Conservation (phyloP, 1,284 basidiomycete species). For the Amylostereum areolatum region DNA sequence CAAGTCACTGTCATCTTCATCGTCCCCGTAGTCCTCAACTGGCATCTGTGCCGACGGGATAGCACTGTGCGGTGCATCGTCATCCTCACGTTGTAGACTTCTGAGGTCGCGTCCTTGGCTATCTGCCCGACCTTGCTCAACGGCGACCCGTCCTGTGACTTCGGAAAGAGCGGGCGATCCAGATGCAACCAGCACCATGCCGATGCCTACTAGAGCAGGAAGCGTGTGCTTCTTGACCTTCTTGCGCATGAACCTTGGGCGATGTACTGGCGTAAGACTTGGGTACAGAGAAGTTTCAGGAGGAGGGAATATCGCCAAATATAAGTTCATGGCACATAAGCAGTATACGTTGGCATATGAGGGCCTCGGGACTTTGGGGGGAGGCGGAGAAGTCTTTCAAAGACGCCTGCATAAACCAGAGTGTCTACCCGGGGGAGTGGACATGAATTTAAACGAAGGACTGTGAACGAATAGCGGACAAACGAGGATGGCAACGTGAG, state of each 20-base stretch:
- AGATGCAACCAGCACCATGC: conserved; percentile 71
- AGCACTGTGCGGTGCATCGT: conserved; percentile 29
- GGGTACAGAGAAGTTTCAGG: conserved; percentile 63
- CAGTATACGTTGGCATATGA: conserved; percentile 88
- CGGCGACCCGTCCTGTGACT: conserved; percentile 76
- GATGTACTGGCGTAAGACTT: conserved; percentile 39
- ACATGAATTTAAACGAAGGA: conserved; percentile 13
- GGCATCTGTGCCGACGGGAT: conserved; percentile 11
- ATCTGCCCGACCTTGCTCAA: conserved; percentile 81
- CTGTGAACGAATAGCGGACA: conserved; percentile 30
- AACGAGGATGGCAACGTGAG: conserved; percentile 91
- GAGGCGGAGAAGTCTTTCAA: conserved; percentile 77
- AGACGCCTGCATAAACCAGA: conserved; percentile 97
- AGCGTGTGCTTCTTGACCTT: conserved; percentile 70
- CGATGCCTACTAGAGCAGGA: conserved; percentile 83
- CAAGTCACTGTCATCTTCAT: conserved; percentile 29
- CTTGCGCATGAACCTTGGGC: conserved; percentile 44
- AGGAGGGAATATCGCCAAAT: conserved; percentile 82
- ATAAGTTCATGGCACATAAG: conserved; percentile 96
- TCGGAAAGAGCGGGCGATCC: conserved; percentile 71
- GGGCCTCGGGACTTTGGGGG: conserved; percentile 65
- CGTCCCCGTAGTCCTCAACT: conserved; percentile 25
- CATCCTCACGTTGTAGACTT: conserved; percentile 42
- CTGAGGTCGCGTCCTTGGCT: conserved; percentile 43
- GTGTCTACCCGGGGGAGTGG: conserved; percentile 51